Percentiles rank a stretch among this genome's conserved stretches.
These are phyloP conservation scores for Xylaria sp. DNA, from an alignment of 2,329 filamentous ascomycete species.

Conservation along the genomic window DNA sequence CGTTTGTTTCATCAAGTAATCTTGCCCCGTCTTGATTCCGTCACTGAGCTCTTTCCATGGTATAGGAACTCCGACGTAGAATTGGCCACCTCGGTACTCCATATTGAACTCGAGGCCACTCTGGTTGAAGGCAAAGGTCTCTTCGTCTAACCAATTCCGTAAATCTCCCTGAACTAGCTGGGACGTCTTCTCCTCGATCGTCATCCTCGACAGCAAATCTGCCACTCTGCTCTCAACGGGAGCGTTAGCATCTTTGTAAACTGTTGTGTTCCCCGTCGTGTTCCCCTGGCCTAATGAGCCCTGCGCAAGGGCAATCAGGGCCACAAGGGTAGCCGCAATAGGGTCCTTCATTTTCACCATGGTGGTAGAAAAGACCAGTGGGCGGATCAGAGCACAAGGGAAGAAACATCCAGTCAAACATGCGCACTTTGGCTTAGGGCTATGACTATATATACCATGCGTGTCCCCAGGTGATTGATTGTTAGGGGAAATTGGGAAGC, in stretches of 20 bases:
- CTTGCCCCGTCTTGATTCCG: conserved; percentile 68
- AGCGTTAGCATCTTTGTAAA: conserved; percentile 69
- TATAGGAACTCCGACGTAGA: conserved; percentile 74
- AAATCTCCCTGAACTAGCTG: conserved; percentile 75
- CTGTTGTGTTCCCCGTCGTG: conserved; percentile 31
- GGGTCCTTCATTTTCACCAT: conserved; percentile 33
- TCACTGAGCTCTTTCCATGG: conserved; percentile 66
- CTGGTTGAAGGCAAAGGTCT: conserved; percentile 68
- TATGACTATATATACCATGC: conserved; percentile 19
- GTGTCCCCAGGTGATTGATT: background rate
- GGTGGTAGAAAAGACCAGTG: background rate
- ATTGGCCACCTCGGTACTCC: conserved; percentile 67
- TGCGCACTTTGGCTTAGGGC: conserved; percentile 7
- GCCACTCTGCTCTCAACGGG: conserved; percentile 67
- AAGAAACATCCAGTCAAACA: background rate
- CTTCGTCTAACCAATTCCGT: conserved; percentile 74
- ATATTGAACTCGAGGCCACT: conserved; percentile 72
- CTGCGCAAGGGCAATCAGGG: conserved; percentile 28
- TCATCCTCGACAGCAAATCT: conserved; percentile 75
- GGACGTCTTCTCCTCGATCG: conserved; percentile 73
- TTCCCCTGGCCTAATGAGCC: conserved; percentile 22
- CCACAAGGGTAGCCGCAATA: conserved; percentile 22
- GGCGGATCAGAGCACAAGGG: conserved; percentile 2
- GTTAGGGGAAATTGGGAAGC: background rate
- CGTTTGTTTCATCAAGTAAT: conserved; percentile 71